phyloP scores from a whole-genome alignment of 345 rosid species.

The Punica granatum region DNA sequence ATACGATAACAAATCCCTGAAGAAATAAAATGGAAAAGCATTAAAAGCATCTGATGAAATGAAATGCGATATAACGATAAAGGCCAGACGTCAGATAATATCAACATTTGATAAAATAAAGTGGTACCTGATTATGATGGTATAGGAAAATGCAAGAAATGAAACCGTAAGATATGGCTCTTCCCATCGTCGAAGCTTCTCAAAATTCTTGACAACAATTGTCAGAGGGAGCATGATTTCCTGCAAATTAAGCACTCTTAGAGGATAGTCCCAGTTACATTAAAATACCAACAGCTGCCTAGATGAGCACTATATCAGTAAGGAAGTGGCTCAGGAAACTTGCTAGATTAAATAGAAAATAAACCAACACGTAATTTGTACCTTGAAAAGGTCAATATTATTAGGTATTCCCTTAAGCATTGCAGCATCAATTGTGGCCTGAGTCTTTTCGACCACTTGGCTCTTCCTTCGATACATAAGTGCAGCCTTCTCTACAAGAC shows the following conservation, averaged over 20 bases:
- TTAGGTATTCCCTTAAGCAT: constrained; percentile 85
- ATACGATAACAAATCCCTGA: constrained; percentile 71
- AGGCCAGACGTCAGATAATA: not conserved
- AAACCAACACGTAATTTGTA: constrained; percentile 11
- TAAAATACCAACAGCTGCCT: not conserved
- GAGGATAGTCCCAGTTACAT: not conserved
- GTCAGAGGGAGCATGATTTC: constrained; percentile 81
- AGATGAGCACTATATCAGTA: not conserved
- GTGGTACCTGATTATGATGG: constrained; percentile 69
- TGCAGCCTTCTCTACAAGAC: constrained; percentile 74
- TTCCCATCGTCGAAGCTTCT: constrained; percentile 79
- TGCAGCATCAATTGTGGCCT: constrained; percentile 96
- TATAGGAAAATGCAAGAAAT: constrained; percentile 62
- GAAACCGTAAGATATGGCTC: constrained; percentile 76
- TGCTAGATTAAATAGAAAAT: not conserved
- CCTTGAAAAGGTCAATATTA: constrained; percentile 96
- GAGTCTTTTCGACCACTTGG: constrained; percentile 72
- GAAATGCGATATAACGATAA: not conserved
- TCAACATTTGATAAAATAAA: not conserved
- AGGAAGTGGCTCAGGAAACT: not conserved
- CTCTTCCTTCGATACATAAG: constrained; percentile 53
- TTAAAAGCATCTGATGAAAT: not conserved
- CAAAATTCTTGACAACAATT: constrained; percentile 47
- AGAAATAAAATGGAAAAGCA: not conserved
- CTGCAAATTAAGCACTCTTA: constrained; percentile 24